Evolutionary conservation across 371 early-diverging fungal species (phyloP).

Genomic region (Umbelopsis sp.): DNA sequence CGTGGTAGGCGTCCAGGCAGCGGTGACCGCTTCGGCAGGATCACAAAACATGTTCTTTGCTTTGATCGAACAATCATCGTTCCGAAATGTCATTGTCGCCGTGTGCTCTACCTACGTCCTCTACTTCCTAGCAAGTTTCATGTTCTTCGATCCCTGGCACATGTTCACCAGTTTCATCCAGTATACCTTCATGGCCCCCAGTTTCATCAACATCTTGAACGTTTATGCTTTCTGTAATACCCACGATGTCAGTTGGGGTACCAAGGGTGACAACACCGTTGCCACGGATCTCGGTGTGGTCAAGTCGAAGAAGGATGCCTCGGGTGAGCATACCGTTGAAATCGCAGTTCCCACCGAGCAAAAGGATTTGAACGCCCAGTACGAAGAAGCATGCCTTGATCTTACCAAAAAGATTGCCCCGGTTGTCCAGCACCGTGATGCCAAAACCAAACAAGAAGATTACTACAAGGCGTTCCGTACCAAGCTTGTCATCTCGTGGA

Average conservation of each 20-base stretch:
- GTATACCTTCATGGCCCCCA: conserved; percentile 78
- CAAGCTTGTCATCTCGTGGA: conserved; percentile 81
- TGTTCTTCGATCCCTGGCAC: conserved; percentile 76
- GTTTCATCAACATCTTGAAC: conserved; percentile 87
- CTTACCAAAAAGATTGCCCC: conserved; percentile 53
- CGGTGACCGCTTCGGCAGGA: conserved; percentile 27
- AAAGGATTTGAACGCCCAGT: conserved; percentile 79
- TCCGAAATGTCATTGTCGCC: conserved; percentile 64
- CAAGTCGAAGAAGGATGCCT: conserved; percentile 42
- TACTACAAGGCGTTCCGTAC: conserved; percentile 91
- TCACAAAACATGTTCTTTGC: conserved; percentile 22
- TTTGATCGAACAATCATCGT: conserved; percentile 38
- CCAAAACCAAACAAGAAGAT: conserved; percentile 86
- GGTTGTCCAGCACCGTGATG: conserved; percentile 68
- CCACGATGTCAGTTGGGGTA: conserved; percentile 77
- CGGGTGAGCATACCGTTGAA: conserved; percentile 45
- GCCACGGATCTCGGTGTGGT: conserved; percentile 52
- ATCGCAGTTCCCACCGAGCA: conserved; percentile 78
- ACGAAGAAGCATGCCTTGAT: conserved; percentile 67
- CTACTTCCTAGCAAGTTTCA: conserved; percentile 65
- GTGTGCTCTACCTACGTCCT: conserved; percentile 67
- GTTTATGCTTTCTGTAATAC: conserved; percentile 91
- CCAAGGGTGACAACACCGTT: conserved; percentile 46
- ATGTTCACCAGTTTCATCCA: conserved; percentile 73
- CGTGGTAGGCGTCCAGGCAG: conserved; percentile 19